A percentile compares a stretch with the other conserved stretches of the same genome.
phyloP scores from a whole-genome alignment of 208 protist species.

The Crithidia mellificae region DNA sequence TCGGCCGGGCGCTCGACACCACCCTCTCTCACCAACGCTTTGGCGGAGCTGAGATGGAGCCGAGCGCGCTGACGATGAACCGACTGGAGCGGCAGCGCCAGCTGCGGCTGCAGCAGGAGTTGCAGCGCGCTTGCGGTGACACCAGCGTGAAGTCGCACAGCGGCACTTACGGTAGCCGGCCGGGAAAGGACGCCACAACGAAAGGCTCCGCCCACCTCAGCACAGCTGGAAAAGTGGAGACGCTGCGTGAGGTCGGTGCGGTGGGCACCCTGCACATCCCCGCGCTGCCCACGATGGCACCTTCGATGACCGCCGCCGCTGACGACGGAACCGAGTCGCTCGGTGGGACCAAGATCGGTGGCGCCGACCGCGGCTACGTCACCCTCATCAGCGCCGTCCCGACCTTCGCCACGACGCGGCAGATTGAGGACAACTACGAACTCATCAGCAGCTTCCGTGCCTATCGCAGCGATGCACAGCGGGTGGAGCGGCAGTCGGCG shows the following conservation, averaged over 20 bases:
- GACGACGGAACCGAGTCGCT: constrained; percentile 60
- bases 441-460: constrained; percentile 83
- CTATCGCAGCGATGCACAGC: constrained; percentile 70
- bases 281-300: constrained; percentile 65
- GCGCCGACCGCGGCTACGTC: constrained; percentile 65
- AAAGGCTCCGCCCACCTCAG: too few species aligned
- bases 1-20: constrained; percentile 64
- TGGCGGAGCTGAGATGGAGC: constrained; percentile 37
- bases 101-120: constrained; percentile 50
- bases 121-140: constrained; percentile 42
- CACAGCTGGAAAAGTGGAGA: too few species aligned
- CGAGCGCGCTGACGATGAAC: constrained; percentile 56
- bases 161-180: not conserved
- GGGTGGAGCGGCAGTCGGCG: constrained; percentile 43
- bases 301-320: constrained; percentile 71
- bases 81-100: constrained; percentile 43
- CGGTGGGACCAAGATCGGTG: constrained; percentile 56
- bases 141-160: constrained; percentile 4
- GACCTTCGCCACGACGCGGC: constrained; percentile 49
- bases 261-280: constrained; percentile 49
- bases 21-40: constrained; percentile 44
- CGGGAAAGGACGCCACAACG: too few species aligned
- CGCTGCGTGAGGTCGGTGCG: too few species aligned
- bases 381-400: constrained; percentile 68
- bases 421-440: constrained; percentile 78